Evolutionary conservation across 1,139 yeast species (phyloP).

Genomic region (Candida anutae): DNA sequence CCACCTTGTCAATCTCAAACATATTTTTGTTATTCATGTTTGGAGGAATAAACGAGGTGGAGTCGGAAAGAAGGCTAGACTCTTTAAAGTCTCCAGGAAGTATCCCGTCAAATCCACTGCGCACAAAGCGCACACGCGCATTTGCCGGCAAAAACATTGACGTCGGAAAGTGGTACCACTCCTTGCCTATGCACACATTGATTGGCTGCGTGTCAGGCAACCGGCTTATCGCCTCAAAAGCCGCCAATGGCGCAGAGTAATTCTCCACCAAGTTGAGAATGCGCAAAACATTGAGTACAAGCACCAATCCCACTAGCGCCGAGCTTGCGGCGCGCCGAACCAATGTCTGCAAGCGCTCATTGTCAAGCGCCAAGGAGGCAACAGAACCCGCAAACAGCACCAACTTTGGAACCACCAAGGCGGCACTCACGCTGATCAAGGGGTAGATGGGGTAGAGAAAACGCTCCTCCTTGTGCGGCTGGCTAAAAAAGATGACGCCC

Average conservation of each 20-base stretch:
- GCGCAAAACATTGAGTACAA: constrained; percentile 31
- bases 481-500: constrained; percentile 57
- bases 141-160: constrained; percentile 68
- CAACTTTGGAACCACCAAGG: constrained; percentile 38
- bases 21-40: constrained; percentile 70
- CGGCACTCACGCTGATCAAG: constrained; percentile 54
- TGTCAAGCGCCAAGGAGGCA: constrained; percentile 2
- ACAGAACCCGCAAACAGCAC: constrained; percentile 6
- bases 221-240: constrained; percentile 8
- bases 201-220: constrained; percentile 3
- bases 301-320: constrained; percentile 8
- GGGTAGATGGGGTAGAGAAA: constrained; percentile 84
- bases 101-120: constrained; percentile 77
- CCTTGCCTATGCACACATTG: constrained; percentile 81
- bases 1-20: constrained; percentile 48
- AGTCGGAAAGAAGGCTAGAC: constrained; percentile 13
- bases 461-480: constrained; percentile 92
- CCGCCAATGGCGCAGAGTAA: constrained; percentile 51
- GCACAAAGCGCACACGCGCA: constrained; percentile 56
- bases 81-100: constrained; percentile 83
- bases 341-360: constrained; percentile 2
- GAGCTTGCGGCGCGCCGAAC: constrained; percentile 2
- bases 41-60: constrained; percentile 39
- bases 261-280: constrained; percentile 40
- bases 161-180: constrained; percentile 90